Evolutionary conservation across 257 asterid species (phyloP).

Genomic region (Nicotiana attenuata): DNA sequence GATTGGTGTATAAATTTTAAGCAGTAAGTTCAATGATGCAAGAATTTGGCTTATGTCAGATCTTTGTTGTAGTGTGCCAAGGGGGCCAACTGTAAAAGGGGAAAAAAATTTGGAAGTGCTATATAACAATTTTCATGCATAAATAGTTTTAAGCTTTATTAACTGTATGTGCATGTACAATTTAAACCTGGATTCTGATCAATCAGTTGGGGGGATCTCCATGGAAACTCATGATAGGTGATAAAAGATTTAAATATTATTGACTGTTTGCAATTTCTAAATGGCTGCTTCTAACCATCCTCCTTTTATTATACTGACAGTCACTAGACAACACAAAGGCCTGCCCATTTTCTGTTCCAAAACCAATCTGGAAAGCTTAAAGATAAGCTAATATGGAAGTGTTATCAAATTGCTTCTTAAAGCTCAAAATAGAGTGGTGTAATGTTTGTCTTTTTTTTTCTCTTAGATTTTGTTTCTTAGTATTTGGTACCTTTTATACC

Average conservation of each 20-base stretch:
- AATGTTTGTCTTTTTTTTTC: background rate
- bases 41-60: background rate
- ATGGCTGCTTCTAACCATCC: background rate
- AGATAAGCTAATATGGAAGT: background rate
- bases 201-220: too few relatives aligned
- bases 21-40: background rate
- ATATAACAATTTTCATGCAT: too few relatives aligned
- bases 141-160: too few relatives aligned
- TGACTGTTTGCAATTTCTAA: background rate
- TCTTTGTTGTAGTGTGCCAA: conserved; percentile 1
- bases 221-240: background rate
- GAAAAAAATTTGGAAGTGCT: too few relatives aligned
- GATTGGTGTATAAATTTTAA: background rate
- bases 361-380: background rate
- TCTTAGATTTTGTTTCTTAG: background rate
- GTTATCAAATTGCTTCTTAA: background rate
- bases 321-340: background rate
- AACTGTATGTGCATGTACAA: too few relatives aligned
- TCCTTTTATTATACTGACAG: background rate
- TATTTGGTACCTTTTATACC: background rate
- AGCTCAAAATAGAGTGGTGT: background rate
- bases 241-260: background rate
- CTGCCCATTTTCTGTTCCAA: background rate
- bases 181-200: too few relatives aligned
- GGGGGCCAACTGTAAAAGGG: background rate